Evolutionary conservation across 2,329 filamentous ascomycete genomes (phyloP).

Genomic region (Malbranchea zuffiana): DNA sequence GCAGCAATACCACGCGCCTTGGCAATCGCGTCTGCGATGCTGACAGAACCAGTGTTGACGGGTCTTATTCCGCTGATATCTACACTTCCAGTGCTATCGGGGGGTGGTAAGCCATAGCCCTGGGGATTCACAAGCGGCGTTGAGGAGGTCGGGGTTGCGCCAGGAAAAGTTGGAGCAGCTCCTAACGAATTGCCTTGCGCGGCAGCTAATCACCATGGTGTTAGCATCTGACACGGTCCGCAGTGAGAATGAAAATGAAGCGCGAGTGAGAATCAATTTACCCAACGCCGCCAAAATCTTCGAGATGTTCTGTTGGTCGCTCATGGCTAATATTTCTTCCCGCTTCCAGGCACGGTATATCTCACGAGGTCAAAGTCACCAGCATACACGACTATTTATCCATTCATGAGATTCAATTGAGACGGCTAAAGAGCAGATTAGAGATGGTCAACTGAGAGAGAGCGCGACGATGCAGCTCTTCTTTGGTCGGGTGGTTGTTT

Average conservation of each 20-base stretch:
- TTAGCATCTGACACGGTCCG: background rate
- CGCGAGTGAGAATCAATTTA: constrained; percentile 3
- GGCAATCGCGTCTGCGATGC: constrained; percentile 71
- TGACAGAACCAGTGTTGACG: constrained; percentile 68
- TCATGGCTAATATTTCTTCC: too few relatives aligned
- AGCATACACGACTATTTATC: too few relatives aligned
- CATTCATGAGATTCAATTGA: too few relatives aligned
- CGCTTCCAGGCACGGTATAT: too few relatives aligned
- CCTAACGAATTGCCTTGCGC: constrained; percentile 34
- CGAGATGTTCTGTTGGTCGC: constrained; percentile 15
- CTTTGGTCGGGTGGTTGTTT: too few relatives aligned
- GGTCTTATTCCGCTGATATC: constrained; percentile 73
- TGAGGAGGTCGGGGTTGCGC: constrained; percentile 19
- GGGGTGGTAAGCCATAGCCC: constrained; percentile 33
- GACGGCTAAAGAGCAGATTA: too few relatives aligned
- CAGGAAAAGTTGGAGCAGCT: constrained; percentile 24
- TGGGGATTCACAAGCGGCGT: constrained; percentile 33
- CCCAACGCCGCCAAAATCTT: constrained; percentile 15
- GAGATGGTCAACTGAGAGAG: too few relatives aligned
- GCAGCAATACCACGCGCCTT: constrained; percentile 73
- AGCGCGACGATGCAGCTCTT: too few relatives aligned
- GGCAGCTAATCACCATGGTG: constrained; percentile 31
- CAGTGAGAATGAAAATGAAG: background rate
- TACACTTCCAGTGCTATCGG: constrained; percentile 54
- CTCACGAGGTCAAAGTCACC: too few relatives aligned